phyloP scores from a whole-genome alignment of 176 grass and related monocot species.

The Oryza longistaminata region DNA sequence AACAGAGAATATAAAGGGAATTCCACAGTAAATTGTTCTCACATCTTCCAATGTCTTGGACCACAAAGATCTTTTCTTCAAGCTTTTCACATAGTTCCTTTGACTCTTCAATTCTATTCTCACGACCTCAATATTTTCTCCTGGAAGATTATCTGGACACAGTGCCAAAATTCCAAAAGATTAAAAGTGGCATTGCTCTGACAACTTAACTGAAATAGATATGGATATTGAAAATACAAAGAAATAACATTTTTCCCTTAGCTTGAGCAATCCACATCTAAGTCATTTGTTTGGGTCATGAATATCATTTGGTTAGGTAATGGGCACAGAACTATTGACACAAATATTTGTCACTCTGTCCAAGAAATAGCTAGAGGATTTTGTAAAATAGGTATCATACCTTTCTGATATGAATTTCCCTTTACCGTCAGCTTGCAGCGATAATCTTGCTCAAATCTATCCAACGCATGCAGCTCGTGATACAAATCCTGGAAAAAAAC shows the following conservation, averaged over 20 bases:
- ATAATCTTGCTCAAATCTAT: constrained; percentile 85
- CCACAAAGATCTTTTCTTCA: constrained; percentile 99
- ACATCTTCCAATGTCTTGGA: constrained; percentile 86
- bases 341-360: neutral
- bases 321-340: neutral
- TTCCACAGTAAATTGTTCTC: constrained; percentile 25
- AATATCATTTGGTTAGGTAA: neutral
- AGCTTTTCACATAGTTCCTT: constrained; percentile 81
- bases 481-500: constrained; percentile 71
- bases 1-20: constrained; percentile 17
- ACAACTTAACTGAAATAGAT: neutral
- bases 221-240: constrained; percentile 11
- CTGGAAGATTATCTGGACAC: constrained; percentile 37
- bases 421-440: constrained; percentile 50
- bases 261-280: neutral
- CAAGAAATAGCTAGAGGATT: neutral
- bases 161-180: constrained; percentile 4
- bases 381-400: constrained; percentile 25
- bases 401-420: constrained; percentile 51
- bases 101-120: constrained; percentile 82
- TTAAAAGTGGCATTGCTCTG: constrained; percentile 1
- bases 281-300: constrained; percentile 6
- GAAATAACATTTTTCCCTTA: neutral
- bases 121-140: constrained; percentile 71
- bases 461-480: constrained; percentile 82